Conservation (phyloP, 2,329 filamentous ascomycete species). For the Scytalidium lignicola region DNA sequence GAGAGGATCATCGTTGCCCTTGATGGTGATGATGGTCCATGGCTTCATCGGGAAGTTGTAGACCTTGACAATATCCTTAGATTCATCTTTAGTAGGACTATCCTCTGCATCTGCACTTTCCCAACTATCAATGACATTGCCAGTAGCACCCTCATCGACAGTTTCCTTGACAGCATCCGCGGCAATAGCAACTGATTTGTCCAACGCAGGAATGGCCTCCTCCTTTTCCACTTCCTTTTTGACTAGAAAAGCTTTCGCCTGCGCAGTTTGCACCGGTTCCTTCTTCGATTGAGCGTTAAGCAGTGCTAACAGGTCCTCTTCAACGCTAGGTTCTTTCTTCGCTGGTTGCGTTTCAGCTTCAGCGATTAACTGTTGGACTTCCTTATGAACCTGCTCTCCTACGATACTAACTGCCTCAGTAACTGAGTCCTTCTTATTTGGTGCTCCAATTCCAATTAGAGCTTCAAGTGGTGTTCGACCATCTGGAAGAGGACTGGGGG, state of each 20-base stretch:
- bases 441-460: slow-evolving; percentile 25
- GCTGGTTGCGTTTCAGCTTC: slow-evolving; percentile 29
- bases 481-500: slow-evolving; percentile 23
- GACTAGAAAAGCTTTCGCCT: slow-evolving; percentile 36
- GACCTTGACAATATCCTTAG: slow-evolving; percentile 65
- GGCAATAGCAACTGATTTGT: slow-evolving; percentile 49
- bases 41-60: slow-evolving; percentile 97
- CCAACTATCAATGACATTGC: slow-evolving; percentile 75
- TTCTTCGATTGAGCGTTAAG: slow-evolving; percentile 46
- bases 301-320: slow-evolving; percentile 44
- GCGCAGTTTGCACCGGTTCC: slow-evolving; percentile 47
- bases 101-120: slow-evolving; percentile 77
- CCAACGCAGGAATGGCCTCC: slow-evolving; percentile 47
- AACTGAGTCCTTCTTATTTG: slow-evolving; percentile 56
- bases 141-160: slow-evolving; percentile 49
- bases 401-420: slow-evolving; percentile 64
- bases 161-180: slow-evolving; percentile 56
- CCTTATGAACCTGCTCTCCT: slow-evolving; percentile 51
- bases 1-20: slow-evolving; percentile 49
- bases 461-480: slow-evolving; percentile 32
- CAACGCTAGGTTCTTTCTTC: slow-evolving; percentile 43
- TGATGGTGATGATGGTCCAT: slow-evolving; percentile 83
- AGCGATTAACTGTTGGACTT: slow-evolving; percentile 62
- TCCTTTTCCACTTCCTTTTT: slow-evolving; percentile 51
- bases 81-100: slow-evolving; percentile 60